Conservation (phyloP, 176 grass and related monocot genomes). For the Triticum urartu region DNA sequence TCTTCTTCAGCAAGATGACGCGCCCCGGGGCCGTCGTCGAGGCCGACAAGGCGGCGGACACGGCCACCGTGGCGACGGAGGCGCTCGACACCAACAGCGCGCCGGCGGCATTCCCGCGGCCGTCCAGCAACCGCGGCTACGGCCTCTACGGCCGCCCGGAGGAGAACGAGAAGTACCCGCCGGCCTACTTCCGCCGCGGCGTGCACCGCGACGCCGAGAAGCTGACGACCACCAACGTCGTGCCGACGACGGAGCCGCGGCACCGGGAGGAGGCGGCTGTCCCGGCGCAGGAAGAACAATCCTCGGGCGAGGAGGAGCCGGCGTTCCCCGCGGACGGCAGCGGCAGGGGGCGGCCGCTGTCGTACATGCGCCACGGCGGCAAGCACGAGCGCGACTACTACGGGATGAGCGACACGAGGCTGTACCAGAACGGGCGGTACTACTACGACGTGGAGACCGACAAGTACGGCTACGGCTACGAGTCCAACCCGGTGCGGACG, state of each 20-base stretch:
- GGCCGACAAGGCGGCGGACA: constrained; percentile 9
- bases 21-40: not conserved
- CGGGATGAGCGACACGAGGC: constrained; percentile 61
- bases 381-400: constrained; percentile 8
- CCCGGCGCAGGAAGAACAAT: not conserved
- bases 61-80: not conserved
- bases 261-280: not conserved
- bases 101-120: constrained; percentile 21
- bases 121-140: constrained; percentile 44
- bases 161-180: constrained; percentile 46
- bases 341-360: constrained; percentile 36
- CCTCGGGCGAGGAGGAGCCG: not conserved
- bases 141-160: constrained; percentile 52
- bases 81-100: constrained; percentile 1
- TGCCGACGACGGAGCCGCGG: not conserved
- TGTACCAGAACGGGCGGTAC: constrained; percentile 58
- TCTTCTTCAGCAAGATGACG: constrained; percentile 53
- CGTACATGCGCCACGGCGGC: constrained; percentile 19
- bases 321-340: constrained; percentile 30
- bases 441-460: constrained; percentile 48
- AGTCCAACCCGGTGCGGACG: constrained; percentile 39
- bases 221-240: constrained; percentile 31
- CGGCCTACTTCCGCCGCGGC: constrained; percentile 52
- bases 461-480: constrained; percentile 50
- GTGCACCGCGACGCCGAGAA: constrained; percentile 54